Evolutionary conservation across 2,329 filamentous ascomycete genomes (phyloP).

Genomic region (Sporothrix brunneoviolacea): DNA sequence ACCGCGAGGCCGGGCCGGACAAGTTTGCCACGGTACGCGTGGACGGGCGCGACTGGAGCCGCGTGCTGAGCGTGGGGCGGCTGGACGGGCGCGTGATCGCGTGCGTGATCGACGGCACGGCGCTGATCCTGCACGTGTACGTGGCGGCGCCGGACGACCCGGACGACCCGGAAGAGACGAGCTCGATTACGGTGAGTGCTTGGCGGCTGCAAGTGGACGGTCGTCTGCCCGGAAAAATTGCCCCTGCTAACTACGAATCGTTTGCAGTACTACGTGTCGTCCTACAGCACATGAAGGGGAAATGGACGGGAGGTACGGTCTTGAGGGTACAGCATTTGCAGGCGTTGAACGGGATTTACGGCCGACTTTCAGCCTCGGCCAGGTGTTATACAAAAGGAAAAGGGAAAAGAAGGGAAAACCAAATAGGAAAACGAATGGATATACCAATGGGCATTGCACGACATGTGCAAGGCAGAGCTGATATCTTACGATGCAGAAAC

Average conservation of each 20-base stretch:
- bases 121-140: constrained; percentile 77
- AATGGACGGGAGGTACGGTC: too few species aligned
- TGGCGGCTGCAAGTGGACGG: too few species aligned
- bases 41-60: constrained; percentile 90
- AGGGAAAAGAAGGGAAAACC: too few species aligned
- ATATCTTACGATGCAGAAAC: too few species aligned
- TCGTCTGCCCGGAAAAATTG: background rate
- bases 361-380: too few species aligned
- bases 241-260: background rate
- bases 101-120: constrained; percentile 76
- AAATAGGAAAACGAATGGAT: too few species aligned
- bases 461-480: too few species aligned
- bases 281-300: constrained; percentile 27
- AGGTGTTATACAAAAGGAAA: too few species aligned
- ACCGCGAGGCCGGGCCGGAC: constrained; percentile 69
- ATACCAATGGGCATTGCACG: too few species aligned
- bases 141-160: constrained; percentile 64
- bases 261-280: constrained; percentile 33
- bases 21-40: constrained; percentile 86
- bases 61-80: constrained; percentile 85
- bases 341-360: too few species aligned
- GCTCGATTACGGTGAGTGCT: constrained; percentile 68
- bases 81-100: constrained; percentile 89
- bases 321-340: background rate
- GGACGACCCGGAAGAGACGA: constrained; percentile 50